Evolutionary conservation across 2,329 filamentous ascomycete species (phyloP).

Genomic region (Colletotrichum melonis): DNA sequence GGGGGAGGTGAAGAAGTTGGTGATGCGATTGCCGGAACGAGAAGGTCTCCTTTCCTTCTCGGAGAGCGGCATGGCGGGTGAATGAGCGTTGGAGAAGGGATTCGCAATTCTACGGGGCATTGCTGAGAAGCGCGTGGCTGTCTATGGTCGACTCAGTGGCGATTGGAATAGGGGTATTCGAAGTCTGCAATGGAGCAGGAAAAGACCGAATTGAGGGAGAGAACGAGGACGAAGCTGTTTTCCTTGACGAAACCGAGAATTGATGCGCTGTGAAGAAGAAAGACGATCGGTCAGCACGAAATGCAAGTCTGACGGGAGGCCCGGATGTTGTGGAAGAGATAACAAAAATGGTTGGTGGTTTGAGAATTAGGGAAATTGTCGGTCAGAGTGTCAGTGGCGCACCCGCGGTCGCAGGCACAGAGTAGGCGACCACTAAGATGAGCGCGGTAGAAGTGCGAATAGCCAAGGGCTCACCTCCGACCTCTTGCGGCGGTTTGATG

Average conservation of each 20-base stretch:
- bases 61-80: constrained; percentile 57
- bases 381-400: constrained; percentile 35
- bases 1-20: constrained; percentile 85
- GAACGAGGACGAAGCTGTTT: constrained; percentile 6
- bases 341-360: constrained; percentile 21
- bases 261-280: constrained; percentile 7
- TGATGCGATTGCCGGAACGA: constrained; percentile 73
- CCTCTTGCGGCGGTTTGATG: constrained; percentile 17
- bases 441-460: constrained; percentile 13
- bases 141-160: constrained; percentile 17
- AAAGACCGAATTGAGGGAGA: neutral
- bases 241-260: constrained; percentile 7
- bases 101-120: constrained; percentile 72
- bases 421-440: constrained; percentile 27
- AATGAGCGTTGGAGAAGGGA: constrained; percentile 63
- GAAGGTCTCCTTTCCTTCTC: constrained; percentile 71
- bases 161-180: constrained; percentile 11
- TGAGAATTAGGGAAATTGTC: constrained; percentile 29
- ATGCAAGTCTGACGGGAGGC: neutral
- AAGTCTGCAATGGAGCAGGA: constrained; percentile 11
- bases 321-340: constrained; percentile 31
- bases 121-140: constrained; percentile 44
- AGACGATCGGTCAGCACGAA: constrained; percentile 26
- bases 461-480: constrained; percentile 9
- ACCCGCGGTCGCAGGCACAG: constrained; percentile 23